Conservation (phyloP, 345 rosid species). For the Camelina hispida region DNA sequence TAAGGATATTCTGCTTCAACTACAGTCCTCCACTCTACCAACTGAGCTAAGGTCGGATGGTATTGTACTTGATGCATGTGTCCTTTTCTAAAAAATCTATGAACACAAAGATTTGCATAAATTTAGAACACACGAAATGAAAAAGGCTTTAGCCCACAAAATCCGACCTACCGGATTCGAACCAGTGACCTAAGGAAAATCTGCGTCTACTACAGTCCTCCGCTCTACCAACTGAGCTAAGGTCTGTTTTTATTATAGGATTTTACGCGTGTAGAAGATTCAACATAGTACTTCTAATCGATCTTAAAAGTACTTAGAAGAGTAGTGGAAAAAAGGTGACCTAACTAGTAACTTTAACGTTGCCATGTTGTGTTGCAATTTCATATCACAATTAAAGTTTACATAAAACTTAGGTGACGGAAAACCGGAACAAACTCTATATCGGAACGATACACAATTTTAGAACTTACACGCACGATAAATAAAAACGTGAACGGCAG, state of each 20-base stretch:
- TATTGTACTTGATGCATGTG: background rate
- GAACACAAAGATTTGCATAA: background rate
- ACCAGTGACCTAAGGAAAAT: too few relatives aligned
- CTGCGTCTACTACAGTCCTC: conserved; percentile 84
- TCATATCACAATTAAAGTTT: background rate
- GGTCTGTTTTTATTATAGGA: too few relatives aligned
- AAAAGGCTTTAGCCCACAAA: too few relatives aligned
- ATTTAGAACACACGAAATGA: too few relatives aligned
- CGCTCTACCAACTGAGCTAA: conserved; percentile 83
- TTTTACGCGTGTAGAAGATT: background rate
- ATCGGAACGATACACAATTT: background rate
- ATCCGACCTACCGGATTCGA: too few relatives aligned
- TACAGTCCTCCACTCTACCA: conserved; percentile 99
- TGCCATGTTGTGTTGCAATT: background rate
- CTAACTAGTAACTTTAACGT: background rate
- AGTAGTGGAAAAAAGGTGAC: too few relatives aligned
- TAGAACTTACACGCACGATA: background rate
- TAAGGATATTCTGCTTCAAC: conserved; percentile 51
- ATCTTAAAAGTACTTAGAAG: background rate
- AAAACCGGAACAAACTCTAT: too few relatives aligned
- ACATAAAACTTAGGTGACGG: too few relatives aligned
- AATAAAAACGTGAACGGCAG: conserved; percentile 48
- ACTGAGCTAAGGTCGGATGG: conserved; percentile 85
- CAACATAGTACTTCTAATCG: background rate
- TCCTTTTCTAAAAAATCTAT: too few relatives aligned